Evolutionary conservation across 2,329 filamentous ascomycete genomes (phyloP).

Genomic region (Blastomyces parvus): DNA sequence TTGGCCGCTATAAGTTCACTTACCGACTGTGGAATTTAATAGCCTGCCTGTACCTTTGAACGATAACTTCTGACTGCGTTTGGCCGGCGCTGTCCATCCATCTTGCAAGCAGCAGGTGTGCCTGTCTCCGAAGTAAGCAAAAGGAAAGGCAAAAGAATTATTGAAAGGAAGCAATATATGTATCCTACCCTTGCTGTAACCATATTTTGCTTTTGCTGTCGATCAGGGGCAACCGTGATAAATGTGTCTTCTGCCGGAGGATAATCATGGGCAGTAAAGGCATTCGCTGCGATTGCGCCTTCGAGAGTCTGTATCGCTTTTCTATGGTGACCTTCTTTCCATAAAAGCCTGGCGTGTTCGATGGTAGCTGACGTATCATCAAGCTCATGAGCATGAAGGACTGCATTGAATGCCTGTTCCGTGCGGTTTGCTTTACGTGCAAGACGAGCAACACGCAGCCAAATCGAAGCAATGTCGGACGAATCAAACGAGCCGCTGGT

Average conservation of each 20-base stretch:
- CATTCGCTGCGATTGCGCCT: conserved; percentile 70
- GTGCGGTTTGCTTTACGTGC: conserved; percentile 76
- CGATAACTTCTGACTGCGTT: conserved; percentile 70
- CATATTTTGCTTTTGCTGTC: conserved; percentile 43
- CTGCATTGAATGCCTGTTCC: conserved; percentile 85
- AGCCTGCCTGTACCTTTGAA: conserved; percentile 73
- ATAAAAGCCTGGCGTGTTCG: conserved; percentile 84
- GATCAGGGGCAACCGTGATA: conserved; percentile 31
- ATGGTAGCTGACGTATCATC: conserved; percentile 83
- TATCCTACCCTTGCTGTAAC: conserved; percentile 35
- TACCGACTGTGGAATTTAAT: conserved; percentile 35
- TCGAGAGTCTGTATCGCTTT: conserved; percentile 91
- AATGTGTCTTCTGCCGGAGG: conserved; percentile 26
- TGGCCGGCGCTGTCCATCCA: conserved; percentile 96
- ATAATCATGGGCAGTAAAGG: conserved; percentile 50
- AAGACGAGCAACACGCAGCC: conserved; percentile 75
- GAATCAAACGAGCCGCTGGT: conserved; percentile 50
- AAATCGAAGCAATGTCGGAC: conserved; percentile 68
- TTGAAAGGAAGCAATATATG: neutral
- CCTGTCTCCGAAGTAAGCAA: conserved; percentile 36
- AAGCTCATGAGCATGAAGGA: conserved; percentile 75
- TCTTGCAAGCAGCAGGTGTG: conserved; percentile 82
- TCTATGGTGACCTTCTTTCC: conserved; percentile 85
- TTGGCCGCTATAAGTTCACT: neutral
- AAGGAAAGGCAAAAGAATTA: neutral